Conservation (phyloP, 306 rosid species). For the Arachis hypogaea region DNA sequence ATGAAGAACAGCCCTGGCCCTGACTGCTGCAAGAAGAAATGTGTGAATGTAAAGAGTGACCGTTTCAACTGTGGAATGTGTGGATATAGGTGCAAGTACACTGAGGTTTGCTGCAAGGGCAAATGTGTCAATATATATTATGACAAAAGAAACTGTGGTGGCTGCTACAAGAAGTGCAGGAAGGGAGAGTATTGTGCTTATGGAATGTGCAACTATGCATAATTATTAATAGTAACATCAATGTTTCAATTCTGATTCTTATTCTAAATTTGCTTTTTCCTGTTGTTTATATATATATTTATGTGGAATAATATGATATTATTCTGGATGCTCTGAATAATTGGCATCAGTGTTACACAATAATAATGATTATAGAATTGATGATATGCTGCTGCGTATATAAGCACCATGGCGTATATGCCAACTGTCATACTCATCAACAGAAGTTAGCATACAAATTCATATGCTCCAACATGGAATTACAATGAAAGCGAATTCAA, state of each 20-base stretch:
- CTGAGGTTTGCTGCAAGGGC: constrained; percentile 44
- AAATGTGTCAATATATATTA: constrained; percentile 48
- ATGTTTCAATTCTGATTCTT: no score
- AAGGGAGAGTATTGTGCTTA: constrained; percentile 51
- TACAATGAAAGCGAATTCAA: no score
- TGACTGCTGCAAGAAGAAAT: constrained; percentile 19
- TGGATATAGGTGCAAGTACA: constrained; percentile 48
- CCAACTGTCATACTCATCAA: neutral
- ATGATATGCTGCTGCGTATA: neutral
- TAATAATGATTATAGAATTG: neutral
- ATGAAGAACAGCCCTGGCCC: constrained; percentile 16
- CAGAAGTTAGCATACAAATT: neutral
- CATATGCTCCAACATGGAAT: neutral
- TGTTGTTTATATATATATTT: neutral
- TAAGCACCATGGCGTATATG: neutral
- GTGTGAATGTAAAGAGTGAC: constrained; percentile 18
- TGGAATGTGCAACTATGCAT: constrained; percentile 58
- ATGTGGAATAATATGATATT: no score
- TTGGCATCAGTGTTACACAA: neutral
- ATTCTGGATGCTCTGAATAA: no score
- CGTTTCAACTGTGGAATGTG: constrained; percentile 53
- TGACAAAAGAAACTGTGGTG: constrained; percentile 57
- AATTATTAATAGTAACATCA: neutral
- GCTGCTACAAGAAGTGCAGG: constrained; percentile 45
- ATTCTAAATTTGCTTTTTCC: no score